Evolutionary conservation across 2,329 filamentous ascomycete species (phyloP).

Genomic region (Paramyrothecium roridum): DNA sequence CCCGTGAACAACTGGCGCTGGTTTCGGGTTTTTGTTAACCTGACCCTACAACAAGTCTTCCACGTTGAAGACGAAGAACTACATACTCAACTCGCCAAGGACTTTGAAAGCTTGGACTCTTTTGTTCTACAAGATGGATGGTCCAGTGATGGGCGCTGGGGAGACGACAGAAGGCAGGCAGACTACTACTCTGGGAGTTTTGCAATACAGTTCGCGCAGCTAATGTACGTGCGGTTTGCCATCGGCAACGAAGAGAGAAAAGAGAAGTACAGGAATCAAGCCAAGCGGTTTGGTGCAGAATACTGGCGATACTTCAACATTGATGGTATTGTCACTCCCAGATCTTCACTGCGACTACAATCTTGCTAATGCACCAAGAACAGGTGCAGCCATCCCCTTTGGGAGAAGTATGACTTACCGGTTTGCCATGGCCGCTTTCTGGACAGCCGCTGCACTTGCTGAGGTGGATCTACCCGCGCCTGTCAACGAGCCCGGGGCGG

Average conservation of each 20-base stretch:
- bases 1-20: conserved; percentile 49
- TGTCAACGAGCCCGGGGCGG: conserved; percentile 29
- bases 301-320: conserved; percentile 48
- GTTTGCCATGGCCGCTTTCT: conserved; percentile 48
- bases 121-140: conserved; percentile 44
- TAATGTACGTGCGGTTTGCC: conserved; percentile 42
- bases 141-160: conserved; percentile 44
- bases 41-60: conserved; percentile 39
- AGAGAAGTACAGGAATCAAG: conserved; percentile 33
- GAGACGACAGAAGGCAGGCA: conserved; percentile 31
- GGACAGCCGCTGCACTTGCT: conserved; percentile 40
- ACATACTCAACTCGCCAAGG: conserved; percentile 31
- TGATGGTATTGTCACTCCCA: conserved; percentile 26
- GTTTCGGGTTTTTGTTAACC: conserved; percentile 48
- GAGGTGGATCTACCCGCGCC: conserved; percentile 33
- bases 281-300: conserved; percentile 33
- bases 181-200: conserved; percentile 55
- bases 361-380: background rate
- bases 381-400: conserved; percentile 49
- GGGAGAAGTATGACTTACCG: conserved; percentile 48
- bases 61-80: conserved; percentile 30
- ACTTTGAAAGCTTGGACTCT: conserved; percentile 38
- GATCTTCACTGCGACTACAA: too few species aligned
- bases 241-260: conserved; percentile 36
- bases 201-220: conserved; percentile 48